Evolutionary conservation across 345 rosid species (phyloP), one percentile per base, ranked within the genome.

Genomic region (Pugionium dolabratum): DNA sequence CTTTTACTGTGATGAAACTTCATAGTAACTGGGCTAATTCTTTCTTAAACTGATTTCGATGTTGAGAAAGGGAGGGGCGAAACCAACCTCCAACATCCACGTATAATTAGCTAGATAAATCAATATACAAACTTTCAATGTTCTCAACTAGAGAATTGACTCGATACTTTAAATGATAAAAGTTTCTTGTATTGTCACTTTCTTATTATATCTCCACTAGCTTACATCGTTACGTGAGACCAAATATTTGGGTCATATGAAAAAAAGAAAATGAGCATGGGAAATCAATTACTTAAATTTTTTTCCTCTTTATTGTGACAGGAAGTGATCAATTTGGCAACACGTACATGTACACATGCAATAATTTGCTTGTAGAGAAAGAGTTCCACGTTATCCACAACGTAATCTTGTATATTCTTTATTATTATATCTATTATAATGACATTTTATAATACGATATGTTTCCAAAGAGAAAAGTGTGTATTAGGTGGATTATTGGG

Each of bases 331-430:
- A 73, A 11, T 51, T 73, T 73, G 76, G 32, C 44, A 73, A 73
- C 76, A 66, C 76, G 76, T 73, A 59, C 72, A 73, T 72, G 36
- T 52, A 73, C 44, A 66, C 67, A 73, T 66, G 72, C 76, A 73
- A 73, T 73, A 66, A 73, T 73, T 51, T 66, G 76, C 42, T 54
- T 44, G 10, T 4, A 36, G 8, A 30, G 27, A 36, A n/a, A 46
- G 72, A 65, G 56, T 50, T 58, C 44, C 29, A 66, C 67, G 61
- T 49, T 66, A 72, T 72, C 66, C 37, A 32, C 36, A 51, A 43
- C 55, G 66, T 72, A 36, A 51, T 31, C 40, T 18, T 18, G 18
- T 18, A 18, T 43, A 2, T 50, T 6, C 29, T 29, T 64, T 25
- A n/a, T n/a, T n/a, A n/a, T 33, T 42, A 58, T 2, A 50, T 34